Percentiles rank a stretch among this genome's conserved stretches.
Evolutionary conservation across 2,329 filamentous ascomycete species (phyloP).

Genomic region (Sporothrix dimorphospora): DNA sequence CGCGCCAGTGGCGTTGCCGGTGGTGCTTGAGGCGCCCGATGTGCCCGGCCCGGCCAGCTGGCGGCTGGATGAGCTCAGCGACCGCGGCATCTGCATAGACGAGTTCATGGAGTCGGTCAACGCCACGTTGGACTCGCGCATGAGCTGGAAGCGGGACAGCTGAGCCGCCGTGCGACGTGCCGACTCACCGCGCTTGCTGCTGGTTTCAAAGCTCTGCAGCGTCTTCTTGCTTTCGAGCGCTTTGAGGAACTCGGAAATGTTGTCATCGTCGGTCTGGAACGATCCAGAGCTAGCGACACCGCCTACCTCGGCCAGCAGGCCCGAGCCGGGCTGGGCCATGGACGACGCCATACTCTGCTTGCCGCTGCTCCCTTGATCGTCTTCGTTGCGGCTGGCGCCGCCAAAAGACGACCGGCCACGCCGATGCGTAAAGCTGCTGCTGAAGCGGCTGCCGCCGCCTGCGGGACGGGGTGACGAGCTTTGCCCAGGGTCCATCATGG

Average conservation of each 20-base stretch:
- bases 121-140: conserved; percentile 86
- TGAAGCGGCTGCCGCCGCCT: conserved; percentile 75
- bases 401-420: conserved; percentile 77
- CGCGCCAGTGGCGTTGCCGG: not conserved
- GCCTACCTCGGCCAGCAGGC: conserved; percentile 71
- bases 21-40: conserved; percentile 6
- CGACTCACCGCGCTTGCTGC: conserved; percentile 68
- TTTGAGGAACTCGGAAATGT: conserved; percentile 91
- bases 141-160: conserved; percentile 80
- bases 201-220: conserved; percentile 74
- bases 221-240: conserved; percentile 86
- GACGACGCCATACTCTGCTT: conserved; percentile 75
- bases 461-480: conserved; percentile 75
- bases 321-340: conserved; percentile 73
- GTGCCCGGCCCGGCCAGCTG: conserved; percentile 61
- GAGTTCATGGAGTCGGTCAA: conserved; percentile 93
- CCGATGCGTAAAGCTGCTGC: conserved; percentile 91
- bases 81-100: conserved; percentile 81
- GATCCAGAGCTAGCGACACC: conserved; percentile 64
- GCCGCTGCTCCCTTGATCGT: conserved; percentile 80
- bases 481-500: conserved; percentile 58
- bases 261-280: conserved; percentile 78
- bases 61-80: conserved; percentile 71
- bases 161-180: conserved; percentile 78
- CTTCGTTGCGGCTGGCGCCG: conserved; percentile 69